Conservation (phyloP, 2,329 filamentous ascomycete genomes). For the Penicillium sp. region DNA sequence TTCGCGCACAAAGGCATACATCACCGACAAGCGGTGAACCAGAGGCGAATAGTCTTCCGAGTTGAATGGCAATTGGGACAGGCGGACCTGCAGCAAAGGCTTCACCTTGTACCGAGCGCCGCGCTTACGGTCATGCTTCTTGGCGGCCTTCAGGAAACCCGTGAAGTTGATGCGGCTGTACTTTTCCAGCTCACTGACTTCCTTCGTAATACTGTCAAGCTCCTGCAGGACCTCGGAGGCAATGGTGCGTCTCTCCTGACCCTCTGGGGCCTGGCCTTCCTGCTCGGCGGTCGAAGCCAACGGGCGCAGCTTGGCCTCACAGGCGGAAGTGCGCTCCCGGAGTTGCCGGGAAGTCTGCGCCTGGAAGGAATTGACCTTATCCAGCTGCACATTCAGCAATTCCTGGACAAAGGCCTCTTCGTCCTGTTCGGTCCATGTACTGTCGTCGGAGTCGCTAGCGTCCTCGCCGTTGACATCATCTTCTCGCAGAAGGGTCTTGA, state of each 20-base stretch:
- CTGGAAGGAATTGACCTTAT: slow-evolving; percentile 92
- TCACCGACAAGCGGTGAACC: slow-evolving; percentile 81
- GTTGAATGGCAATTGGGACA: slow-evolving; percentile 90
- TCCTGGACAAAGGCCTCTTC: slow-evolving; percentile 94
- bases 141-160: slow-evolving; percentile 94
- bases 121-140: slow-evolving; percentile 96
- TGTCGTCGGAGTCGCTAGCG: slow-evolving; percentile 53
- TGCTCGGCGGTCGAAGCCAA: slow-evolving; percentile 45
- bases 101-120: slow-evolving; percentile 83
- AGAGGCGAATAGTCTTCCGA: slow-evolving; percentile 90
- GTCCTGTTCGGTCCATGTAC: slow-evolving; percentile 85
- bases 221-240: slow-evolving; percentile 73
- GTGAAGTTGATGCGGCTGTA: slow-evolving; percentile 97
- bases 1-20: slow-evolving; percentile 93
- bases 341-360: slow-evolving; percentile 76
- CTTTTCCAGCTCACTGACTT: slow-evolving; percentile 89
- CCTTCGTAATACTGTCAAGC: slow-evolving; percentile 82
- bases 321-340: slow-evolving; percentile 72
- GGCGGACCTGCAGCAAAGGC: slow-evolving; percentile 84
- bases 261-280: slow-evolving; percentile 33
- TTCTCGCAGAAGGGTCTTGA: slow-evolving; percentile 86
- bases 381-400: slow-evolving; percentile 88
- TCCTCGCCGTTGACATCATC: slow-evolving; percentile 54
- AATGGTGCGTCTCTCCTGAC: slow-evolving; percentile 49
- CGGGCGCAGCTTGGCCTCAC: slow-evolving; percentile 63